A percentile compares a stretch with the other conserved stretches of the same genome.
These are phyloP conservation scores for Hsuehochloa calcarea DNA, from an alignment of 176 grass and related monocot species.

Conservation along the genomic window DNA sequence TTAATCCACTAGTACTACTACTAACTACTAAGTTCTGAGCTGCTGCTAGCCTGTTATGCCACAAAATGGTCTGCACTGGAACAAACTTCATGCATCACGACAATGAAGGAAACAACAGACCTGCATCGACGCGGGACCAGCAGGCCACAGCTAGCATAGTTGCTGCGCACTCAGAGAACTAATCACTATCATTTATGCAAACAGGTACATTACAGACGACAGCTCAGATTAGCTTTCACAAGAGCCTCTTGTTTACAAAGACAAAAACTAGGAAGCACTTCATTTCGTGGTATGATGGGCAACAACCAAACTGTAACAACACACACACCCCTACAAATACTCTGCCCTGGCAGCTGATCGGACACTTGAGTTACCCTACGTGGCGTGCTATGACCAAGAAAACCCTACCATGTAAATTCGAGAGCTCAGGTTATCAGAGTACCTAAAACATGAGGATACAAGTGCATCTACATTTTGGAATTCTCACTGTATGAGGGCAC, in stretches of 20 bases:
- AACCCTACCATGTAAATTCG: constrained; percentile 39
- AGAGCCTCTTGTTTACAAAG: constrained; percentile 30
- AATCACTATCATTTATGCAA: constrained; percentile 16
- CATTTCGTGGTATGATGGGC: constrained; percentile 36
- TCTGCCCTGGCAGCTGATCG: constrained; percentile 34
- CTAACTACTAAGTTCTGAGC: background rate
- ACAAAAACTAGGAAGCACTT: constrained; percentile 21
- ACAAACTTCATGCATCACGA: constrained; percentile 4
- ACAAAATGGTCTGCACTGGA: background rate
- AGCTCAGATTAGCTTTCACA: constrained; percentile 35
- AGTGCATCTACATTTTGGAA: constrained; percentile 33
- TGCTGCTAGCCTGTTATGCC: background rate
- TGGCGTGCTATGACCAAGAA: constrained; percentile 38
- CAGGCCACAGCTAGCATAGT: constrained; percentile 19
- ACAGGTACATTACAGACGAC: constrained; percentile 8
- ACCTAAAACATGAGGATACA: constrained; percentile 50
- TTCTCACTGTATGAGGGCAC: background rate
- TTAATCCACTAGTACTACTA: background rate
- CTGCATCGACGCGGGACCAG: background rate
- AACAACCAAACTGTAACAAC: constrained; percentile 23
- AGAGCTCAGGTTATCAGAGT: constrained; percentile 41
- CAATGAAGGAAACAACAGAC: background rate
- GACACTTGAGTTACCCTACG: constrained; percentile 40
- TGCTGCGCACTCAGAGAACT: constrained; percentile 28
- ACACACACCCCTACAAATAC: constrained; percentile 31